Evolutionary conservation across 495 filamentous ascomycete genomes (phyloP).

Genomic region (Aspergillus saccharolyticus): DNA sequence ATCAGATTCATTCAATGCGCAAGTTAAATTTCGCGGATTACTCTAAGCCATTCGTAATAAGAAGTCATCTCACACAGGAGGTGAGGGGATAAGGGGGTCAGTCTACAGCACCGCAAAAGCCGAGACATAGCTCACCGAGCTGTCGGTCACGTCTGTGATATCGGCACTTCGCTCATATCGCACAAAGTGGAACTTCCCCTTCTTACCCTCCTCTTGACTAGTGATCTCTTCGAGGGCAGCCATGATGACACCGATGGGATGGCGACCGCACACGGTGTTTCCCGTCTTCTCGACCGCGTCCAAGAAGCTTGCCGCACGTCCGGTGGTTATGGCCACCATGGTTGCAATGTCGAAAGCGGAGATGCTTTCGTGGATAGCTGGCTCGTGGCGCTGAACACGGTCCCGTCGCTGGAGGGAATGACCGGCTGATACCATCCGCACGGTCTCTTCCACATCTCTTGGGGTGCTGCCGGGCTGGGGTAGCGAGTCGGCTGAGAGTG

Average conservation of each 20-base stretch:
- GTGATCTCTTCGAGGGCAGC: constrained; percentile 67
- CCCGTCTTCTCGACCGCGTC: constrained; percentile 62
- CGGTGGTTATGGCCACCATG: constrained; percentile 77
- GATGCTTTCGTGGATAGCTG: constrained; percentile 81
- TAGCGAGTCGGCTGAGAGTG: constrained; percentile 36
- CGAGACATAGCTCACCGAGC: constrained; percentile 86
- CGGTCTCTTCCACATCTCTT: constrained; percentile 21
- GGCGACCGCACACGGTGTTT: constrained; percentile 93
- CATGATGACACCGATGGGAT: constrained; percentile 95
- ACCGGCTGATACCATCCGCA: constrained; percentile 33
- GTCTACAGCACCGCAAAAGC: constrained; percentile 39
- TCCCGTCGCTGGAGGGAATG: constrained; percentile 36
- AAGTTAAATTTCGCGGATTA: background rate
- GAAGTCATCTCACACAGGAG: background rate
- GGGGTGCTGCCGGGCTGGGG: constrained; percentile 35
- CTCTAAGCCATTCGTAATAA: background rate
- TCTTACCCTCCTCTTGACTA: constrained; percentile 28
- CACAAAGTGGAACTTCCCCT: constrained; percentile 74
- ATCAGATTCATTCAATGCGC: background rate
- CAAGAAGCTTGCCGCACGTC: constrained; percentile 63
- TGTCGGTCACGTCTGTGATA: constrained; percentile 64
- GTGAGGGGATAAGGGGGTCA: too few relatives aligned
- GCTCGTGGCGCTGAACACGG: constrained; percentile 33
- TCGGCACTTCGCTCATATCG: constrained; percentile 88
- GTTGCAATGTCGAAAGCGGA: constrained; percentile 70